These are phyloP conservation scores for Schwanniomyces vanrijiae DNA, from an alignment of 805 yeast species.

Conservation along the genomic window DNA sequence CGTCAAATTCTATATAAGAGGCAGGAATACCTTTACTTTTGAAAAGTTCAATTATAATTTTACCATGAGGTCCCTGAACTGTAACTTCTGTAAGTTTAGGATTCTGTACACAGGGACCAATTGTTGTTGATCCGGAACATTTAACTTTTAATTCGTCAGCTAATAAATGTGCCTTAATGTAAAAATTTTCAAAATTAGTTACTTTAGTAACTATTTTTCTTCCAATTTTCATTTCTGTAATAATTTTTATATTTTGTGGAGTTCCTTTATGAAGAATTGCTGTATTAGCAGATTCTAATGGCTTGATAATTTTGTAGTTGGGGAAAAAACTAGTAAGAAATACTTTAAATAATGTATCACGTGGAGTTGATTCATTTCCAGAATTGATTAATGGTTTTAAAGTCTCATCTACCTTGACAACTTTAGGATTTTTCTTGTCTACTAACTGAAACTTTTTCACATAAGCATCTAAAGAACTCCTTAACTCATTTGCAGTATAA, in stretches of 20 bases:
- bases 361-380: slow-evolving; percentile 25
- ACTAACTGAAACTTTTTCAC: slow-evolving; percentile 53
- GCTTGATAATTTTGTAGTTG: slow-evolving; percentile 48
- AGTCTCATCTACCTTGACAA: slow-evolving; percentile 54
- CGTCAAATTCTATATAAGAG: slow-evolving; percentile 64
- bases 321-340: slow-evolving; percentile 51
- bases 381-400: slow-evolving; percentile 45
- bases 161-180: slow-evolving; percentile 61
- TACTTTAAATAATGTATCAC: slow-evolving; percentile 46
- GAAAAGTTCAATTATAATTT: slow-evolving; percentile 57
- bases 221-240: slow-evolving; percentile 77
- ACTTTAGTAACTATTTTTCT: slow-evolving; percentile 77
- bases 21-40: slow-evolving; percentile 61
- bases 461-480: slow-evolving; percentile 53
- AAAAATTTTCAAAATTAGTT: slow-evolving; percentile 65
- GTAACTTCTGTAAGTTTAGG: slow-evolving; percentile 65
- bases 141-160: slow-evolving; percentile 69
- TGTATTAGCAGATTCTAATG: slow-evolving; percentile 36
- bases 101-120: slow-evolving; percentile 57
- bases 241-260: slow-evolving; percentile 63
- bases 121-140: slow-evolving; percentile 88
- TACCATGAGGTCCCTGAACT: slow-evolving; percentile 90
- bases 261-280: slow-evolving; percentile 55
- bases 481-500: slow-evolving; percentile 58
- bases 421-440: slow-evolving; percentile 50